Conservation (phyloP, 805 yeast species). For the Zygoascus bituminiphila region DNA sequence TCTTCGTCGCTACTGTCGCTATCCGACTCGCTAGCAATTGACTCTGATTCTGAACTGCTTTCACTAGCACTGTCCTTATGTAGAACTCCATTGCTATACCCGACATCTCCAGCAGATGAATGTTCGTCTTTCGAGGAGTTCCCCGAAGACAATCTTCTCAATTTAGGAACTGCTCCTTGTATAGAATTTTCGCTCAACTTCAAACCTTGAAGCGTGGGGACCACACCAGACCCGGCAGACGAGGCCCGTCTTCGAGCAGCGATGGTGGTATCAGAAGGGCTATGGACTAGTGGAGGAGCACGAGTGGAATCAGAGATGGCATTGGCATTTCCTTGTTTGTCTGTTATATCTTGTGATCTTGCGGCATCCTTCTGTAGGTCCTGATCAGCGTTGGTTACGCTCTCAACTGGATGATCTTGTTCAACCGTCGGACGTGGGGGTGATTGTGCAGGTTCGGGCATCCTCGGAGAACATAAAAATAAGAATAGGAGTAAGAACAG, state of each 20-base stretch:
- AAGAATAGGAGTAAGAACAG: no score
- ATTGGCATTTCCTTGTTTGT: no score
- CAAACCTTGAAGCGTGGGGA: neutral
- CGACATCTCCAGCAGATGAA: neutral
- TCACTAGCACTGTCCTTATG: conserved; percentile 1
- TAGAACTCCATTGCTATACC: neutral
- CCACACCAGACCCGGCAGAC: neutral
- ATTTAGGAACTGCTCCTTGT: neutral
- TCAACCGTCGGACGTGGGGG: no score
- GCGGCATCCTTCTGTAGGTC: no score
- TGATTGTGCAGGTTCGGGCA: no score
- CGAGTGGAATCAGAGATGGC: no score
- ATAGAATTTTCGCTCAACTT: neutral
- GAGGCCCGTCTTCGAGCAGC: neutral
- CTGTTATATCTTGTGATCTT: no score
- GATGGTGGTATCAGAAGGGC: neutral
- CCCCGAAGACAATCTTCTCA: neutral
- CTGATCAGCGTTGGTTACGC: no score
- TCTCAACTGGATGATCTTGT: no score
- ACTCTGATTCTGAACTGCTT: neutral
- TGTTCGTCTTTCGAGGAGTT: neutral
- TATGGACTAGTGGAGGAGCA: neutral
- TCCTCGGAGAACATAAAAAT: no score
- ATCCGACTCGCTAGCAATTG: neutral
- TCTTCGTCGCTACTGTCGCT: neutral